phyloP scores from a whole-genome alignment of 371 early-diverging fungal genomes.

The Synchytrium microbalum region DNA sequence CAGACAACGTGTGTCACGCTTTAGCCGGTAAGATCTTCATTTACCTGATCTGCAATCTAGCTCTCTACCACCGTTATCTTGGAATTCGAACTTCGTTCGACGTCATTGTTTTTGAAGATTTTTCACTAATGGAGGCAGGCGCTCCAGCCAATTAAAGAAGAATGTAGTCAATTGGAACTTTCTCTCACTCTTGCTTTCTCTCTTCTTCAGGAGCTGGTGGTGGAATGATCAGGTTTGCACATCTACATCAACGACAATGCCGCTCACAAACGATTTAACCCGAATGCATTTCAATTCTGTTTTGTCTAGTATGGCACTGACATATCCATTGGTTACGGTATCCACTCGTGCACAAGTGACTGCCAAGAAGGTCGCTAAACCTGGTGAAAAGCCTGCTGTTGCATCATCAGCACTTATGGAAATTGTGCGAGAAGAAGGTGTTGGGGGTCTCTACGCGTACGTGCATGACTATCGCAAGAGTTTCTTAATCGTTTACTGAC shows the following conservation, averaged over 20 bases:
- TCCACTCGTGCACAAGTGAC: constrained; percentile 79
- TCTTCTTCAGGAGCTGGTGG: constrained; percentile 82
- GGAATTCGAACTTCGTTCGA: background rate
- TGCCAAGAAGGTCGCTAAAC: constrained; percentile 45
- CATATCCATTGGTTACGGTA: constrained; percentile 90
- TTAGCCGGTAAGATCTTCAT: constrained; percentile 54
- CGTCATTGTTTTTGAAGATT: background rate
- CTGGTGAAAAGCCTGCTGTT: constrained; percentile 55
- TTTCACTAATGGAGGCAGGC: background rate
- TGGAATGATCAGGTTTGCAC: constrained; percentile 49
- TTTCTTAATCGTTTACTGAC: background rate
- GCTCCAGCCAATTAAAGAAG: background rate
- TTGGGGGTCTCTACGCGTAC: constrained; percentile 83
- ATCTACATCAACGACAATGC: background rate
- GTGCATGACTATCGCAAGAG: constrained; percentile 19
- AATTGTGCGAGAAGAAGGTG: constrained; percentile 82
- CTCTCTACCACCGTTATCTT: background rate
- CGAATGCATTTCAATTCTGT: constrained; percentile 16
- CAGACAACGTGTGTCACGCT: constrained; percentile 90
- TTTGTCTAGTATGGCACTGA: constrained; percentile 63
- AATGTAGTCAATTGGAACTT: background rate
- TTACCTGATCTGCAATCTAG: background rate
- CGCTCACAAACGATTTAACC: constrained; percentile 24
- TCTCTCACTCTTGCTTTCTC: background rate
- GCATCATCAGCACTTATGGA: constrained; percentile 70